phyloP scores from a whole-genome alignment of 1,284 basidiomycete genomes.

The Cryptococcus hybrid region DNA sequence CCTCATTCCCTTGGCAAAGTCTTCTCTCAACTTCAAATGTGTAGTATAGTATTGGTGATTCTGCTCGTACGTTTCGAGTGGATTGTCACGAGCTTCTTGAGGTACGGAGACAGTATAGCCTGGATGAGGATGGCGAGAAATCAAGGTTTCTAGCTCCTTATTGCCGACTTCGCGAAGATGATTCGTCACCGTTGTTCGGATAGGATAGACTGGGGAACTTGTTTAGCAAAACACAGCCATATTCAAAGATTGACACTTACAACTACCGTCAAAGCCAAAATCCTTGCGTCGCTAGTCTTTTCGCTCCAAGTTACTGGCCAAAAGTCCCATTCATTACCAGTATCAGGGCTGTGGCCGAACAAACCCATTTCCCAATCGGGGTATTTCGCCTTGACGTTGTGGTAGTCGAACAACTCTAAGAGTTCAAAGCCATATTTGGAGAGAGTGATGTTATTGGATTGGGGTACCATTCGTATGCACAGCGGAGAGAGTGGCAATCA shows the following conservation, averaged over 20 bases:
- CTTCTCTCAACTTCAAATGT: slow-evolving; percentile 35
- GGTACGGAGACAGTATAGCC: slow-evolving; percentile 40
- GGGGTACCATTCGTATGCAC: slow-evolving; percentile 49
- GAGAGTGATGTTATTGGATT: slow-evolving; percentile 49
- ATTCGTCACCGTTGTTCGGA: slow-evolving; percentile 44
- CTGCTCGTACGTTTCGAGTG: slow-evolving; percentile 41
- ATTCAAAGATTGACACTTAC: slow-evolving; percentile 20
- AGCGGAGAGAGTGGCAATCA: slow-evolving; percentile 44
- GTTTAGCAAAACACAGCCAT: background rate
- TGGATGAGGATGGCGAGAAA: slow-evolving; percentile 40
- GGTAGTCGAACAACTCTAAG: slow-evolving; percentile 44
- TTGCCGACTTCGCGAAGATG: slow-evolving; percentile 10
- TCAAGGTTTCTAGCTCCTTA: slow-evolving; percentile 10
- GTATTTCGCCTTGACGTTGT: slow-evolving; percentile 32
- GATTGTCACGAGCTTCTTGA: slow-evolving; percentile 25
- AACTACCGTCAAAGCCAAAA: slow-evolving; percentile 47
- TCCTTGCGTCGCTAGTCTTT: slow-evolving; percentile 35
- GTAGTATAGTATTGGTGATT: slow-evolving; percentile 35
- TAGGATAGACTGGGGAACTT: slow-evolving; percentile 40
- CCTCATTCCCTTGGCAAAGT: slow-evolving; percentile 45
- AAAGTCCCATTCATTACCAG: slow-evolving; percentile 50
- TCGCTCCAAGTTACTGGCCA: slow-evolving; percentile 40
- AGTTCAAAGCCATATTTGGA: slow-evolving; percentile 51
- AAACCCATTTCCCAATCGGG: slow-evolving; percentile 43
- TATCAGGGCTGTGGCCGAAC: slow-evolving; percentile 49